A percentile compares a stretch with the other conserved stretches of the same genome.
phyloP scores from a whole-genome alignment of 768 basidiomycete genomes.

The Suillus placidus region DNA sequence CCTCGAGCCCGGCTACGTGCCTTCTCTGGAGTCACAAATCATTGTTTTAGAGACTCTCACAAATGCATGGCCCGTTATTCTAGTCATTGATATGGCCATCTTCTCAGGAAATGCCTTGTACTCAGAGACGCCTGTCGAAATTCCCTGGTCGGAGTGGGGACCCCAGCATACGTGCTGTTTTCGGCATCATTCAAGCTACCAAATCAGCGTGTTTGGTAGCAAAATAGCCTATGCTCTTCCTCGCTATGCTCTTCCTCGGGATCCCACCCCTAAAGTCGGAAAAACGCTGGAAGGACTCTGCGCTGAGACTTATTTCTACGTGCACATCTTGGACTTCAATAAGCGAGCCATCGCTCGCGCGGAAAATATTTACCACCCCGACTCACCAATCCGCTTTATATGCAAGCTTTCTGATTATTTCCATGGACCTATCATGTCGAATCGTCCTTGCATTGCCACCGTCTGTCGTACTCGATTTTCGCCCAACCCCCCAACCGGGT shows the following conservation, averaged over 20 bases:
- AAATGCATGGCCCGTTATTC: neutral
- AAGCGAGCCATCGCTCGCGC: neutral
- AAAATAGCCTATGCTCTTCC: neutral
- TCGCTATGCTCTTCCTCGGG: neutral
- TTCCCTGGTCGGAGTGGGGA: conserved; percentile 2
- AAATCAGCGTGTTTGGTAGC: neutral
- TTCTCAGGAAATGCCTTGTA: neutral
- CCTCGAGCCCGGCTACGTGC: neutral
- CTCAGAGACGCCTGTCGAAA: neutral
- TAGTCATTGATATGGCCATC: conserved; percentile 2
- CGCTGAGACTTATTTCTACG: neutral
- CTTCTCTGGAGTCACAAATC: neutral
- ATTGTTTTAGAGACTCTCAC: neutral
- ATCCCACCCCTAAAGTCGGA: neutral
- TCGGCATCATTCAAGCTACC: neutral
- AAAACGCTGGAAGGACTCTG: neutral
- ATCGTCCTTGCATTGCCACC: neutral
- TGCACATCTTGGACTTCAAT: conserved; percentile 5
- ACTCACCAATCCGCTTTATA: too few species aligned
- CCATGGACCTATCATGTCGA: neutral
- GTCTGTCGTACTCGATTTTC: neutral
- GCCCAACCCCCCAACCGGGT: rapidly evolving
- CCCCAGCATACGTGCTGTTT: conserved; percentile 1
- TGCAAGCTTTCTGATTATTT: neutral
- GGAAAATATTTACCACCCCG: neutral